A percentile compares a stretch with the other conserved stretches of the same genome.
Evolutionary conservation across 148 eudicot genomes (phyloP).

Genomic region (Beta vulgaris): DNA sequence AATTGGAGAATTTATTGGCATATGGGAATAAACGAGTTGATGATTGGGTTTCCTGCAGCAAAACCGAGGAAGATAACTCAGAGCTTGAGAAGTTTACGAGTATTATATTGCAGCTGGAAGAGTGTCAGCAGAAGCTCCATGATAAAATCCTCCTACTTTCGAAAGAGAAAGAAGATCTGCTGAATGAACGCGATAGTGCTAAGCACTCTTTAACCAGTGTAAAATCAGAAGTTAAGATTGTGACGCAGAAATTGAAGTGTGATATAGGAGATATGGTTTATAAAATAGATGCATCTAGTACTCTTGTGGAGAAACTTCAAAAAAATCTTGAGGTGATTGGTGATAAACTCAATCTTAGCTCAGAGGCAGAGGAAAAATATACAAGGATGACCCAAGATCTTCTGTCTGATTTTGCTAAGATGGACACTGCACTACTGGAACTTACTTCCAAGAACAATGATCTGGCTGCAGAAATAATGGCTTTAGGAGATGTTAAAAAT

Average conservation of each 20-base stretch:
- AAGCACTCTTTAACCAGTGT: conserved; percentile 35
- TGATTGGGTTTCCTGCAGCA: conserved; percentile 18
- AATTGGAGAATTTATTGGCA: conserved; percentile 42
- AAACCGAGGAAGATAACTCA: conserved; percentile 20
- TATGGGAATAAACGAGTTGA: conserved; percentile 31
- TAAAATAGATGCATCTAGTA: conserved; percentile 47
- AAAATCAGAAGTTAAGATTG: conserved; percentile 40
- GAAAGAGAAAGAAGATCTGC: conserved; percentile 54
- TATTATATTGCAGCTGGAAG: conserved; percentile 45
- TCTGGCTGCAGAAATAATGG: conserved; percentile 47
- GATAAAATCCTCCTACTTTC: conserved; percentile 36
- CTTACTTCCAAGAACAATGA: conserved; percentile 46
- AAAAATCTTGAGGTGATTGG: conserved; percentile 49
- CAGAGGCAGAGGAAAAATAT: conserved; percentile 55
- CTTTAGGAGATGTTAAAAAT: conserved; percentile 42
- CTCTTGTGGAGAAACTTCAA: conserved; percentile 57
- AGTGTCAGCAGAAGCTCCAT: conserved; percentile 40
- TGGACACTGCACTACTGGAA: conserved; percentile 58
- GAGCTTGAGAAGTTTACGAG: conserved; percentile 29
- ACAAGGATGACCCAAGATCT: conserved; percentile 44
- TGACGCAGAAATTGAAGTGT: conserved; percentile 54
- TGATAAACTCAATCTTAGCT: conserved; percentile 45
- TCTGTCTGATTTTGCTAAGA: conserved; percentile 47
- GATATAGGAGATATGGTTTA: conserved; percentile 40
- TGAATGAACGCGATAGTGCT: conserved; percentile 49